A percentile compares a stretch with the other conserved stretches of the same genome.
Evolutionary conservation across 2,329 filamentous ascomycete species (phyloP).

Genomic region (Neurospora sp.): DNA sequence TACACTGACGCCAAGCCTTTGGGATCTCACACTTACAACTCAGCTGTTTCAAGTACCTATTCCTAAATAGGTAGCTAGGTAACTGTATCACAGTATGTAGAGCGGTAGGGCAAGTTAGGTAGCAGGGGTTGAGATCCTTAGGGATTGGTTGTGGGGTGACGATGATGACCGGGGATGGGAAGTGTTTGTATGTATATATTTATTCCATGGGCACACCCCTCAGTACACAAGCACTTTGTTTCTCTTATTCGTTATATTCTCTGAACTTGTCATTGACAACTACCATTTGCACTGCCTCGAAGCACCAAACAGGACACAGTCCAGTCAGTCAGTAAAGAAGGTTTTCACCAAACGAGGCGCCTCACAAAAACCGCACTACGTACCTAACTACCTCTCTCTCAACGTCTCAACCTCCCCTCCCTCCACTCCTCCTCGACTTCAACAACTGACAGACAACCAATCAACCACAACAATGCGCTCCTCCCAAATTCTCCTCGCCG

Average conservation of each 20-base stretch:
- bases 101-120: not conserved
- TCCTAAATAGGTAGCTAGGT: not conserved
- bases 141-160: not conserved
- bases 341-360: not conserved
- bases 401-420: not conserved
- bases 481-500: not conserved
- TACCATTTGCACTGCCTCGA: no score
- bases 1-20: not conserved
- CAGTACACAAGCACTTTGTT: not conserved
- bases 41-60: not conserved
- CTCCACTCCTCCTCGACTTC: not conserved
- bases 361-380: no score
- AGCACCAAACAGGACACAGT: not conserved
- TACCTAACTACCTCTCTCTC: not conserved
- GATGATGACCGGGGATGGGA: not conserved
- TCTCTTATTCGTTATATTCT: not conserved
- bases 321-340: not conserved
- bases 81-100: no score
- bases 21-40: not conserved
- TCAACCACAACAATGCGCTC: not conserved
- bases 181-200: not conserved
- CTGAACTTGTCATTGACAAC: no score
- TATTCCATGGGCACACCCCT: not conserved
- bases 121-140: not conserved
- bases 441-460: not conserved